phyloP scores from a whole-genome alignment of 2,329 filamentous ascomycete species.

The Phyllosticta capitalensis region DNA sequence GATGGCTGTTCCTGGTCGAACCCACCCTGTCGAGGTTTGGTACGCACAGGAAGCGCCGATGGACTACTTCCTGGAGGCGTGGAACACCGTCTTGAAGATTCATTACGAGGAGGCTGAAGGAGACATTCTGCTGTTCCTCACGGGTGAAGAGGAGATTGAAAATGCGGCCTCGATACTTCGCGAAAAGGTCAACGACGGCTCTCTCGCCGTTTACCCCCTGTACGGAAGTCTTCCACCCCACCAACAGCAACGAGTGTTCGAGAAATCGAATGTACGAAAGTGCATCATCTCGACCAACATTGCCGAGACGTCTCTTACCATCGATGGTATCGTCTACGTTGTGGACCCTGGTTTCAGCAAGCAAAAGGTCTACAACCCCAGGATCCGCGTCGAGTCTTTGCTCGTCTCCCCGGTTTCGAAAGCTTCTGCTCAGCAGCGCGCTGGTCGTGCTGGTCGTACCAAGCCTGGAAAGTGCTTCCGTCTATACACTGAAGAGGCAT shows the following conservation, averaged over 20 bases:
- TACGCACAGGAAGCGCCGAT: constrained; percentile 94
- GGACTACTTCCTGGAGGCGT: constrained; percentile 92
- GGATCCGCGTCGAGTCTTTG: constrained; percentile 90
- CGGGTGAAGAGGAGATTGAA: constrained; percentile 97
- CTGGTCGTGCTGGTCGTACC: constrained; percentile 98
- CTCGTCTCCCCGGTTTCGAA: constrained; percentile 98
- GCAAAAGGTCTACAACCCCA: constrained; percentile 97
- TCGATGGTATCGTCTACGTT: constrained; percentile 97
- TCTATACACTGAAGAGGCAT: constrained; percentile 87
- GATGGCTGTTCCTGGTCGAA: constrained; percentile 87
- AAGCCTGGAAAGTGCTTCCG: constrained; percentile 97
- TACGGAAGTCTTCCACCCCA: constrained; percentile 88
- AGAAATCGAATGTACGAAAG: constrained; percentile 87
- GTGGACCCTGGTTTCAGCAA: constrained; percentile 99
- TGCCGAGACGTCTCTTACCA: constrained; percentile 93
- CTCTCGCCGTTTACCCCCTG: constrained; percentile 80
- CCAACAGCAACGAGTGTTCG: constrained; percentile 93
- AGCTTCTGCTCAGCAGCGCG: constrained; percentile 91
- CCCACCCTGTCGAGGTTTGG: constrained; percentile 94
- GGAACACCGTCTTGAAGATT: constrained; percentile 92
- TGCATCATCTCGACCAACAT: constrained; percentile 95
- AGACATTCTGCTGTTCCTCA: constrained; percentile 89
- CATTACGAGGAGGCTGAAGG: constrained; percentile 88
- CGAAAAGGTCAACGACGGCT: constrained; percentile 82
- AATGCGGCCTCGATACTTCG: constrained; percentile 89